These are phyloP conservation scores for Vitis hybrid DNA, from an alignment of 177 flowering plant genomes.

Conservation along the genomic window DNA sequence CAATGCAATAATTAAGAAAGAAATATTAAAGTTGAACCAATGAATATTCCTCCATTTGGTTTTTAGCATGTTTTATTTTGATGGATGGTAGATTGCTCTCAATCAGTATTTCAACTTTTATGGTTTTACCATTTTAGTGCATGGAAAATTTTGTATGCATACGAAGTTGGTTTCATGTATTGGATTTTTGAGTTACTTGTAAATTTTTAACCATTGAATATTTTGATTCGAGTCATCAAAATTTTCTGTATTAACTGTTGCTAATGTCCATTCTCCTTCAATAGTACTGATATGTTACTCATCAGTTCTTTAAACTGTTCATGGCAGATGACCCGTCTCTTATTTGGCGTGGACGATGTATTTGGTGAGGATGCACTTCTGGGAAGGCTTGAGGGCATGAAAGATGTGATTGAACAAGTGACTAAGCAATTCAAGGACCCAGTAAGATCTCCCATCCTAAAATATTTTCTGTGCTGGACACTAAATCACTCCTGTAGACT, in stretches of 20 bases:
- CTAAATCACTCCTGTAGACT: neutral
- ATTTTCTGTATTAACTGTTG: neutral
- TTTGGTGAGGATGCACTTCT: slow-evolving; percentile 94
- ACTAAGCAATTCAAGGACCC: slow-evolving; percentile 96
- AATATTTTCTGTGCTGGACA: neutral
- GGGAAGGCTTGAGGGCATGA: slow-evolving; percentile 97
- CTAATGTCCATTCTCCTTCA: neutral
- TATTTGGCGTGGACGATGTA: slow-evolving; percentile 75
- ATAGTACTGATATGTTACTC: neutral
- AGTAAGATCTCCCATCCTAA: slow-evolving; percentile 44
- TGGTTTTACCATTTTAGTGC: no score
- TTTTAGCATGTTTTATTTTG: no score
- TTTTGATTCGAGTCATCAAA: neutral
- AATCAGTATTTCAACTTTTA: no score
- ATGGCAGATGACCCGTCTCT: slow-evolving; percentile 78
- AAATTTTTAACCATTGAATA: no score
- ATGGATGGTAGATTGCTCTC: no score
- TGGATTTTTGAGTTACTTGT: no score
- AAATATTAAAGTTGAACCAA: no score
- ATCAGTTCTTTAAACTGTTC: slow-evolving; percentile 2
- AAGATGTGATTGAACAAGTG: slow-evolving; percentile 92
- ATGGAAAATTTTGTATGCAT: no score
- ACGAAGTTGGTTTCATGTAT: no score
- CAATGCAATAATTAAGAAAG: no score
- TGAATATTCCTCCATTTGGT: no score